phyloP scores from a whole-genome alignment of 2,329 filamentous ascomycete genomes.

The Trichoderma harzianum region DNA sequence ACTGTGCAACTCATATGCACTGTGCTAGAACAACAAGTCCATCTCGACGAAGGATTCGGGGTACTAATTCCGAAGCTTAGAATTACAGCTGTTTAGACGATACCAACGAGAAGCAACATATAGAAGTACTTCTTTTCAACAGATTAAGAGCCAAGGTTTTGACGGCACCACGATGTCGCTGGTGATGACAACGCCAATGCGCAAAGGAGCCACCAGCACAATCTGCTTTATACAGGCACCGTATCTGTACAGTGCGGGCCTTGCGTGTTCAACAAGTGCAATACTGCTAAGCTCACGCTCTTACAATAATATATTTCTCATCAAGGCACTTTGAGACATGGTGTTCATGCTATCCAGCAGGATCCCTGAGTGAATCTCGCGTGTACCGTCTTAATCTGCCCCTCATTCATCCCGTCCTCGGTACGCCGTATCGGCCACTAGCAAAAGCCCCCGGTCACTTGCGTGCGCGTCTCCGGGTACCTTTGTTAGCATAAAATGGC shows the following conservation, averaged over 20 bases:
- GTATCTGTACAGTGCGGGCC: neutral
- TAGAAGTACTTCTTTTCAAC: neutral
- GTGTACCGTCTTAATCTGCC: neutral
- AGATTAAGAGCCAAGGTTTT: neutral
- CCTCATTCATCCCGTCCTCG: neutral
- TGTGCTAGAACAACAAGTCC: neutral
- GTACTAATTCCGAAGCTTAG: neutral
- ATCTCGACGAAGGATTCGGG: neutral
- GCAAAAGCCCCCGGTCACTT: neutral
- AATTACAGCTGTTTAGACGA: neutral
- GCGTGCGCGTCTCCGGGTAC: constrained; percentile 2
- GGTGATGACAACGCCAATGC: neutral
- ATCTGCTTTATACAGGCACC: neutral
- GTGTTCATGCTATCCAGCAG: neutral
- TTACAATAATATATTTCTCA: neutral
- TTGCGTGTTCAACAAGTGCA: neutral
- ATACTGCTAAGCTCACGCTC: neutral
- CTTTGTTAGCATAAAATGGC: constrained; percentile 7
- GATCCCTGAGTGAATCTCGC: neutral
- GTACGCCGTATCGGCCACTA: neutral
- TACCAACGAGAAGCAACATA: neutral
- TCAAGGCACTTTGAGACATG: neutral
- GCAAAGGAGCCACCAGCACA: neutral
- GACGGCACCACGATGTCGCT: neutral
- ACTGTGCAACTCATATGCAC: neutral